A percentile compares a stretch with the other conserved stretches of the same genome.
These are phyloP conservation scores for Thymus mandschuricus DNA, from an alignment of 257 asterid species.

Conservation along the genomic window DNA sequence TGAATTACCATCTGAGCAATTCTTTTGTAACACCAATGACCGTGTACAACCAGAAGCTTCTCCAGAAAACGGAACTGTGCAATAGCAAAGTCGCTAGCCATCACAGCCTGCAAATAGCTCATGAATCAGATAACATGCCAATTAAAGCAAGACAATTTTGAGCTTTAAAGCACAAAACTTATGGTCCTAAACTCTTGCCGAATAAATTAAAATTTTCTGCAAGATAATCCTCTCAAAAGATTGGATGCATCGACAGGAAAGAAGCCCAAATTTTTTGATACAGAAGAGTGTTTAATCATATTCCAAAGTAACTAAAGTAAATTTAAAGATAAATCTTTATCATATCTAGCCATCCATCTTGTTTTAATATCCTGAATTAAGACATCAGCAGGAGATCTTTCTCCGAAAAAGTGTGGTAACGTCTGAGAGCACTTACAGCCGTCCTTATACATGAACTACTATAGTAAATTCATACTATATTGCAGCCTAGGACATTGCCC, in stretches of 20 bases:
- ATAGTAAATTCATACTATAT: not conserved
- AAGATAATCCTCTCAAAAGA: not conserved
- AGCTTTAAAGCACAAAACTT: not conserved
- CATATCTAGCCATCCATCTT: conserved; percentile 19
- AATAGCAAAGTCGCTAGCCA: conserved; percentile 98
- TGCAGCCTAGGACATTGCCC: conserved; percentile 1
- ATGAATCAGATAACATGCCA: conserved; percentile 36
- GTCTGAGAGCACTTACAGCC: not conserved
- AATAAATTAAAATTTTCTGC: not conserved
- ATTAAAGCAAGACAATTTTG: conserved; percentile 7
- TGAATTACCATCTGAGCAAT: conserved; percentile 93
- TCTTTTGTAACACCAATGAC: conserved; percentile 99
- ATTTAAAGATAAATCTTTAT: not conserved
- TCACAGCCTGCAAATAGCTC: conserved; percentile 91
- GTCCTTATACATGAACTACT: not conserved
- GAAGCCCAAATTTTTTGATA: not conserved
- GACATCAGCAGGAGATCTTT: conserved; percentile 5
- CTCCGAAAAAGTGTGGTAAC: not conserved
- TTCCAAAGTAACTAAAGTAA: not conserved
- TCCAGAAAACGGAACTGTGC: conserved; percentile 96
- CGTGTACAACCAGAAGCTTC: conserved; percentile 94
- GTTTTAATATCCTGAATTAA: not conserved
- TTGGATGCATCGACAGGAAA: not conserved
- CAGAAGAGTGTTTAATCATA: conserved; percentile 5
- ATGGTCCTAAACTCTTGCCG: not conserved